Evolutionary conservation across 305 asterid species (phyloP), one percentile per base, ranked within the genome.

Genomic region (Fraxinus sp.): DNA sequence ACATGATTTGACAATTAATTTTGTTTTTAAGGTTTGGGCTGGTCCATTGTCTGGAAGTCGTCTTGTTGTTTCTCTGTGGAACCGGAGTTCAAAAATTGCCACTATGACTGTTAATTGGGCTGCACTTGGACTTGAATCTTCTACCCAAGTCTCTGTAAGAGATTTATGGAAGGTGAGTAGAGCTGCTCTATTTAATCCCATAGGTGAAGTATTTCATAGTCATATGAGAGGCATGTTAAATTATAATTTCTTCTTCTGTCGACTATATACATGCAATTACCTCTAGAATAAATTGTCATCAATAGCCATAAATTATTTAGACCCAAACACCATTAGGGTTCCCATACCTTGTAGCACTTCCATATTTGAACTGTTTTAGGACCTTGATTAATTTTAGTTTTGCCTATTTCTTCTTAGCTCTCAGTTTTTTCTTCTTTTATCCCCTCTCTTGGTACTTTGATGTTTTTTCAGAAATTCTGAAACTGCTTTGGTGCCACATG

Each of bases 41-140:
- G 99, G 99, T 81, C 98, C 99, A 33, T 88, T 95, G 84, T 93
- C 97, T 59, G 92, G 88, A 37, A 84, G 90, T 32, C 96, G 95
- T 18, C 7, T 94, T 86, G 94, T 89, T 41, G 92, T 94, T 26
- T 92, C 87, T 78, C 88, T 95, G n/a, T 94, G 99, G 97, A 95
- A 95, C 57, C 89, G 97, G 82, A 88, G 98, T 83, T 84, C 92
- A 76, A 80, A 90, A 79, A 46, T 89, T 37, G 89, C 91, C 33
- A 89, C 86, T 52, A 89, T 95, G 77, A 90, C 89, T 28, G 96
- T 88, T 74, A 28, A 74, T 37, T 95, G 99, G 99, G 75, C 77
- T 78, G 80, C 83, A 75, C 90, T 94, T 79, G 99, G 98, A 74
- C 93, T 95, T 5, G 90, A 93, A 84, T 88, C 97, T 73, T 91